A percentile compares a stretch with the other conserved stretches of the same genome.
These are phyloP conservation scores for Mycosarcoma maydis DNA, from an alignment of 1,284 basidiomycete species.

Conservation along the genomic window DNA sequence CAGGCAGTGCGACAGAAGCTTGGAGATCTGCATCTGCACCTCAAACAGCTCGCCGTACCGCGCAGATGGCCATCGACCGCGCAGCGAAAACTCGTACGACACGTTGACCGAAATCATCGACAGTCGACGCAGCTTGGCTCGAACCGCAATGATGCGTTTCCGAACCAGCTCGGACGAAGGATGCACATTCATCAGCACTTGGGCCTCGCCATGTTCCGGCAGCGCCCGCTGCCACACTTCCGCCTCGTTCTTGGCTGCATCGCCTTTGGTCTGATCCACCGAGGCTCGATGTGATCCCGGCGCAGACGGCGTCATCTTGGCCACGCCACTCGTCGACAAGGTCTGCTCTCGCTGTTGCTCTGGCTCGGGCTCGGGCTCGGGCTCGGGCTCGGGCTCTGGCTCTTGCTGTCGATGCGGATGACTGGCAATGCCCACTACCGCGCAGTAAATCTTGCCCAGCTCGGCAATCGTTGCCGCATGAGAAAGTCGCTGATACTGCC, in stretches of 20 bases:
- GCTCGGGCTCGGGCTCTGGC: no score
- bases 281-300: slow-evolving; percentile 9
- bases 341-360: neutral
- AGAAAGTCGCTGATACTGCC: slow-evolving; percentile 67
- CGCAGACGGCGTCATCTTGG: slow-evolving; percentile 2
- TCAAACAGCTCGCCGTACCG: slow-evolving; percentile 51
- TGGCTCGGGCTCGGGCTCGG: no score
- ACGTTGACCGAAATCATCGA: slow-evolving; percentile 66
- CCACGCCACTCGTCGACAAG: neutral
- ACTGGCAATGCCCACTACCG: slow-evolving; percentile 67
- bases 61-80: slow-evolving; percentile 60
- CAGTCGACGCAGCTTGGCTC: slow-evolving; percentile 67
- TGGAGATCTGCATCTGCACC: slow-evolving; percentile 55
- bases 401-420: slow-evolving; percentile 24
- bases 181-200: slow-evolving; percentile 15
- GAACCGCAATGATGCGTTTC: slow-evolving; percentile 59
- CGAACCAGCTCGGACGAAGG: slow-evolving; percentile 33
- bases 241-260: neutral
- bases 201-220: neutral
- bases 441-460: slow-evolving; percentile 68
- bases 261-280: slow-evolving; percentile 6
- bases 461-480: slow-evolving; percentile 68
- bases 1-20: slow-evolving; percentile 72
- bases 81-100: slow-evolving; percentile 66
- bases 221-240: neutral